Base-by-base conservation (phyloP, 768 basidiomycete genomes). In the button mushroom (Agaricus bisporus) region DNA sequence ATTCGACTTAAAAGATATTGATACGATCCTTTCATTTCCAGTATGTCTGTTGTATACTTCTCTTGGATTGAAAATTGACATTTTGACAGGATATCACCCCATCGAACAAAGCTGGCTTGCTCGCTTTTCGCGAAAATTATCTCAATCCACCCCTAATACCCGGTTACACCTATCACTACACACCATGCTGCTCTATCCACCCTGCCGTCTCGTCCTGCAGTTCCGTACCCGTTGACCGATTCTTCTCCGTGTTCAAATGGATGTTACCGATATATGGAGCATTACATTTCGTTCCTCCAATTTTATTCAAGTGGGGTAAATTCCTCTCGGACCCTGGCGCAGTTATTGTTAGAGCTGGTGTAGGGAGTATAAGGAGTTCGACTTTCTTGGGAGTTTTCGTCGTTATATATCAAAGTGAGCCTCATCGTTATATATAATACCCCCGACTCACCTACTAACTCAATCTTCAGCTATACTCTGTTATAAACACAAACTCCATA, bases 351-450 rank as follows among this genome's bases (percentile, higher is more conserved):
- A 80, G 75, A 54, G 83, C 88, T 0, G 71, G 77, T 0, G 67
- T 80, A 64, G 93, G 92, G 7, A 92, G 91, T 20, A 66, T 82
- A 57, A 75, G 94, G 39, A 94, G 91, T 63, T 90, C 88, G 1
- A 83, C 91, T 0, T 98, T 98, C 72, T 68, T 98, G 20, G 90
- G 88, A 2, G 72, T 80, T 14, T 94, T 95, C 57, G 83, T 98
- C 28, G 69, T 83, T 11, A 80, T 90, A 48, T 95, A 85, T 63
- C 92, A 98, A 68, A 65, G 91, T 91, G 54, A 46, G 83, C 67
- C 18, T 7, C 9, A n/a, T 29, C 36, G 14, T 25, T 43, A 18
- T 49, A 5, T 17, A 25, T 39, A 20, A 29, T 20, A 22, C 49
- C 22, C 22, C 22, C 22, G 22, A 22, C 22, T 22, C 38, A 25